Base-by-base conservation (phyloP, 441 rosid species). In the Breynia disticha region DNA sequence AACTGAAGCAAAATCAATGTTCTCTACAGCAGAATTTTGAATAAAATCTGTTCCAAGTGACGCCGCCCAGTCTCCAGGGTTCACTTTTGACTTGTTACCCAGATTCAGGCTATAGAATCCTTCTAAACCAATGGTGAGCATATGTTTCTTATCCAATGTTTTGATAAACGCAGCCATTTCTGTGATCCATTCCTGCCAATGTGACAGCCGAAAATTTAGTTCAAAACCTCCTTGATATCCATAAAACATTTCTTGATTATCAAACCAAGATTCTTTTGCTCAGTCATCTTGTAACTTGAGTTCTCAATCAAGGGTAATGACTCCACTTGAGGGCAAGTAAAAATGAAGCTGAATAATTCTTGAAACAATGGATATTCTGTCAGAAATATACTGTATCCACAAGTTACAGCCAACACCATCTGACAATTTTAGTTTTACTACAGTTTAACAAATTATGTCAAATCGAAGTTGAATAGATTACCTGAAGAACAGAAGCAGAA, bases 61-160 rank as follows among this genome's bases (percentile, higher is more conserved):
- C 42, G 70, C 70, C 62, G 79, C 83, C 83, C 80, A 70, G 41
- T 66, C 66, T 49, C 82, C 82, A 51, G 79, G 79, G 68, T 78
- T 78, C 18, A 63, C 69, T 53, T 61, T 63, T 16, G 44, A 46
- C 53, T 57, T 68, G 39, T 56, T 64, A 35, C 56, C 57, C 11
- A 55, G 19, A 42, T 63, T 57, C 19, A 64, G 52, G 39, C 78
- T 68, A 54, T 75, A 75, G 60, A 78, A 78, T 7, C 80, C 80
- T 61, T 78, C 83, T 14, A 71, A 28, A 38, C 83, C 80, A 56
- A 72, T 70, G 7, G 76, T 78, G 5, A 75, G 58, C 35, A 75
- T 68, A 52, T 75, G 78, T 44, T 62, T 78, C 43, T 15, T 64
- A 61, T 78, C 80, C 60, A 78, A 41, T 60, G 72, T 65, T 61